These are phyloP conservation scores for Pseudogymnoascus sp. DNA, from an alignment of 2,329 filamentous ascomycete genomes.

Conservation along the genomic window DNA sequence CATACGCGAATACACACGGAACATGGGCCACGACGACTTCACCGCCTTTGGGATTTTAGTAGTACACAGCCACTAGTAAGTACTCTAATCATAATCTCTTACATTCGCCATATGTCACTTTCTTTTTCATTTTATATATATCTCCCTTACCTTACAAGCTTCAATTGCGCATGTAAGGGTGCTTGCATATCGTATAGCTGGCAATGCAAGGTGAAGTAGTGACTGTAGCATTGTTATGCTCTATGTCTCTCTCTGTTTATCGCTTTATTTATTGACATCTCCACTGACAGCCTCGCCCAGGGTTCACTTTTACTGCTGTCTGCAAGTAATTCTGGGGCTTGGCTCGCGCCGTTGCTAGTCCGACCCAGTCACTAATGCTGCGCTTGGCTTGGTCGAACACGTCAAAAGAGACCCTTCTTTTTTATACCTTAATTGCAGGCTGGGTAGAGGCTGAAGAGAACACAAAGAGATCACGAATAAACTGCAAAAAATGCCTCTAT, in stretches of 20 bases:
- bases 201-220: background rate
- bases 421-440: background rate
- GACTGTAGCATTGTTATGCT: background rate
- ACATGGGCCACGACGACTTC: slow-evolving; percentile 2
- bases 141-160: background rate
- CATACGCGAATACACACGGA: slow-evolving; percentile 3
- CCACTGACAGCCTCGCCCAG: slow-evolving; percentile 4
- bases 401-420: slow-evolving; percentile 5
- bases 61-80: background rate
- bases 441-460: background rate
- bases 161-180: background rate
- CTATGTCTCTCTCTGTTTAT: background rate
- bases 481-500: background rate
- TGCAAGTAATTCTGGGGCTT: slow-evolving; percentile 7
- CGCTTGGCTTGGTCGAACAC: background rate
- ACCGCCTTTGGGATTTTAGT: slow-evolving; percentile 1
- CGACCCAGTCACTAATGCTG: slow-evolving; percentile 3
- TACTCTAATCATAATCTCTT: background rate
- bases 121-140: background rate
- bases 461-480: background rate
- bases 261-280: slow-evolving; percentile 2
- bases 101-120: background rate
- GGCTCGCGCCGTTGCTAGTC: slow-evolving; percentile 4
- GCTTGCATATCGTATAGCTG: background rate
- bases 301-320: background rate